phyloP scores from a whole-genome alignment of 129 eudicot species.

The Flaveria linearis region DNA sequence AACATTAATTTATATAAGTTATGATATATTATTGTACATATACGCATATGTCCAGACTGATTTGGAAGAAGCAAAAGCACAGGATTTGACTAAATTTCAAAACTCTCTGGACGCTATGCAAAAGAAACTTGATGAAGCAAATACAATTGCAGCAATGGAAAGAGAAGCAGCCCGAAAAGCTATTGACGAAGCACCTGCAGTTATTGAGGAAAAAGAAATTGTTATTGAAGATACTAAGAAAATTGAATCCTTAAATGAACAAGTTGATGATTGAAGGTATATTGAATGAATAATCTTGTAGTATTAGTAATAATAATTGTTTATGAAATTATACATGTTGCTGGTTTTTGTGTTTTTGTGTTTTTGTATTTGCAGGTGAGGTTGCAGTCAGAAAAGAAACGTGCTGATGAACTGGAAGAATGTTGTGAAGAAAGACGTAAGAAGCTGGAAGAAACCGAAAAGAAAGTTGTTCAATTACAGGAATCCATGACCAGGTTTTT shows the following conservation, averaged over 20 bases:
- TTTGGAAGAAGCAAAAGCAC: constrained; percentile 89
- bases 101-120: constrained; percentile 62
- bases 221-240: constrained; percentile 83
- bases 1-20: constrained; percentile 1
- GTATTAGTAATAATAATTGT: background rate
- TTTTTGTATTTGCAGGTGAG: constrained; percentile 43
- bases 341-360: constrained; percentile 21
- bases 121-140: constrained; percentile 75
- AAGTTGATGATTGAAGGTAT: constrained; percentile 69
- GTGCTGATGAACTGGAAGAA: constrained; percentile 57
- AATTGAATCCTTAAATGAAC: constrained; percentile 61
- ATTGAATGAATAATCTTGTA: constrained; percentile 10
- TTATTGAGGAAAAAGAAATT: constrained; percentile 82
- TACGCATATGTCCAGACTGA: constrained; percentile 58
- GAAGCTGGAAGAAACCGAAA: constrained; percentile 80
- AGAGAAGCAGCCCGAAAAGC: constrained; percentile 88
- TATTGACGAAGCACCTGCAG: constrained; percentile 94
- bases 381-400: constrained; percentile 61
- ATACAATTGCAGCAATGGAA: constrained; percentile 68
- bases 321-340: background rate
- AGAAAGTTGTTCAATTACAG: constrained; percentile 64
- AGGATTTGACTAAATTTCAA: constrained; percentile 73
- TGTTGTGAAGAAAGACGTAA: constrained; percentile 63
- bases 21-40: background rate
- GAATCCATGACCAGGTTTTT: constrained; percentile 67